These are phyloP conservation scores for Flaveria bidentis DNA, from an alignment of 129 eudicot species.

Conservation along the genomic window DNA sequence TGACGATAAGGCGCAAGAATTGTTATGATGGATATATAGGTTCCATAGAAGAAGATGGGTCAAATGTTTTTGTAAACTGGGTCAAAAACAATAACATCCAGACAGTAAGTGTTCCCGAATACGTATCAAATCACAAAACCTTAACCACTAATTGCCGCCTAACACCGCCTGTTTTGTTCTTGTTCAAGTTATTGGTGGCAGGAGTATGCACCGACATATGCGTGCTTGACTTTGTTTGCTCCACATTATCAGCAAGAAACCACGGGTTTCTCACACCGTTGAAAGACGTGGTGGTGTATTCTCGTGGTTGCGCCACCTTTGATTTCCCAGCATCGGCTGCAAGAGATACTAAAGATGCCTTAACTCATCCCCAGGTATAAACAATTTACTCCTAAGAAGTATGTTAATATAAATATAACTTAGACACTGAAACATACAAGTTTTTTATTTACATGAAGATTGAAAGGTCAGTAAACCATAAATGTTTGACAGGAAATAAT, in stretches of 20 bases:
- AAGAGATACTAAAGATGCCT: conserved; percentile 40
- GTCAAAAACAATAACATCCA: conserved; percentile 67
- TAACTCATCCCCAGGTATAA: conserved; percentile 71
- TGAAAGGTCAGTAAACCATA: neutral
- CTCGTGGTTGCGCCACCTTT: conserved; percentile 81
- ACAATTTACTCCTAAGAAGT: neutral
- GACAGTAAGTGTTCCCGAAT: conserved; percentile 39
- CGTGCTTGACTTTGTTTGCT: conserved; percentile 81
- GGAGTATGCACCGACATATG: conserved; percentile 90
- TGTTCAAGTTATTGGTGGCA: conserved; percentile 70
- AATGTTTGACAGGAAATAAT: conserved; percentile 56
- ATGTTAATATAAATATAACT: neutral
- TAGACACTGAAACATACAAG: neutral
- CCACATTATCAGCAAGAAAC: conserved; percentile 66
- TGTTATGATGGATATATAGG: conserved; percentile 82
- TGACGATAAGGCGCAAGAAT: conserved; percentile 69
- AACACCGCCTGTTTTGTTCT: neutral
- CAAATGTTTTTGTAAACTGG: conserved; percentile 70
- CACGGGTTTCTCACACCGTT: conserved; percentile 69
- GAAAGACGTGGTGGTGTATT: conserved; percentile 76
- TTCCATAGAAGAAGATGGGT: conserved; percentile 66
- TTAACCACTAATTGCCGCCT: neutral
- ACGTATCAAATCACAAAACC: neutral
- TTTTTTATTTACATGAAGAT: neutral
- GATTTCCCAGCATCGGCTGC: conserved; percentile 66